Conservation (phyloP, 192 early-diverging fungal species). For the Linnemannia schmuckeri region DNA sequence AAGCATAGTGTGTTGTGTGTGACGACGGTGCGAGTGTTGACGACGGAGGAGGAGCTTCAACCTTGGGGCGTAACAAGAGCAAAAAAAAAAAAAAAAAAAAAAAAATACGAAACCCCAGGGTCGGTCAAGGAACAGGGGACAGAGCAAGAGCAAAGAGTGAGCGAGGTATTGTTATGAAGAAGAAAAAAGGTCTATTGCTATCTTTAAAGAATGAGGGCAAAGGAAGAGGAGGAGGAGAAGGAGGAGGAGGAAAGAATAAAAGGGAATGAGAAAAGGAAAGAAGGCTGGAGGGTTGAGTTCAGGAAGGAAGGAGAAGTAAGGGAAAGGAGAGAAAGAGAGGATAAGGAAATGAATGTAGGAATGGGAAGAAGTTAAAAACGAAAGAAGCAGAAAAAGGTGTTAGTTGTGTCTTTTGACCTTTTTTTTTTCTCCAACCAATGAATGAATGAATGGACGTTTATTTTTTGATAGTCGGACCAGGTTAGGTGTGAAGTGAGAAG, state of each 20-base stretch:
- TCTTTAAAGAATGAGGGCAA: background rate
- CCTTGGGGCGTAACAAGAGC: background rate
- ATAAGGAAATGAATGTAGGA: background rate
- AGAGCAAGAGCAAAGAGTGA: background rate
- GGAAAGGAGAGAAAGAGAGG: background rate
- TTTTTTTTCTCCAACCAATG: no score
- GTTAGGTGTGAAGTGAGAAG: background rate
- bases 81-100: no score
- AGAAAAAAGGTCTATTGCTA: background rate
- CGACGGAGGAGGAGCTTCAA: background rate
- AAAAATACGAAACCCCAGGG: no score
- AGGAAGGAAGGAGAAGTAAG: background rate
- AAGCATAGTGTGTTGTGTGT: conserved; percentile 51
- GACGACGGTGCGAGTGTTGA: background rate
- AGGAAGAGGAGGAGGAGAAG: background rate
- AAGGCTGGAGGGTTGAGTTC: background rate
- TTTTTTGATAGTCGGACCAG: no score
- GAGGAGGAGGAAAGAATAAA: background rate
- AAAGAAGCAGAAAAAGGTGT: background rate
- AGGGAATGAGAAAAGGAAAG: background rate
- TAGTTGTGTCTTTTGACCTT: no score
- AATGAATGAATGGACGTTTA: background rate
- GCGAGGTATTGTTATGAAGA: background rate
- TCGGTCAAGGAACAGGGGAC: background rate
- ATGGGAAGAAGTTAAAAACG: background rate